A percentile compares a stretch with the other conserved stretches of the same genome.
These are phyloP conservation scores for Hibiscus syriacus DNA, from an alignment of 345 rosid genomes.

Conservation along the genomic window DNA sequence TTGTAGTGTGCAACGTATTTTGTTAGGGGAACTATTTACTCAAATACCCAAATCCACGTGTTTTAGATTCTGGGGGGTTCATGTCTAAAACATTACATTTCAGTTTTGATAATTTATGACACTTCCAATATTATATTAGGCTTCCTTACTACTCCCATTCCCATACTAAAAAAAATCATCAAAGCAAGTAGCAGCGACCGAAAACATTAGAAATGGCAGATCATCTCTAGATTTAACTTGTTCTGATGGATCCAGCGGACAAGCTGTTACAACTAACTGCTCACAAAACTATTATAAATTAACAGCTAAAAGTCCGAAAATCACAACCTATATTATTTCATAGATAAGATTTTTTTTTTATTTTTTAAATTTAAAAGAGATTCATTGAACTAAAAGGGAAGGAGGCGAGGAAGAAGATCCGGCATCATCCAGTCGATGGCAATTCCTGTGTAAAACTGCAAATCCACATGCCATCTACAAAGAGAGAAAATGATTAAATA, in stretches of 20 bases:
- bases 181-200: neutral
- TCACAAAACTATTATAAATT: neutral
- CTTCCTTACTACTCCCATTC: too few species aligned
- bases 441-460: neutral
- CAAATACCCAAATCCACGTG: neutral
- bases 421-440: neutral
- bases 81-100: neutral
- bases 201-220: neutral
- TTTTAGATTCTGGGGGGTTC: neutral
- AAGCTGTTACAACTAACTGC: neutral
- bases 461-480: neutral
- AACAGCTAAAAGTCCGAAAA: neutral
- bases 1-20: conserved; percentile 5
- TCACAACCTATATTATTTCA: neutral
- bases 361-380: neutral
- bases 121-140: too few species aligned
- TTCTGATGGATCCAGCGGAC: neutral
- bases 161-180: too few species aligned
- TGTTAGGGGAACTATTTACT: neutral
- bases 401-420: too few species aligned
- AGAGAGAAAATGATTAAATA: neutral
- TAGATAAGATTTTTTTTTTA: too few species aligned
- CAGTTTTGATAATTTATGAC: too few species aligned
- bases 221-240: neutral
- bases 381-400: neutral